Percentiles rank a stretch among this genome's conserved stretches.
These are phyloP conservation scores for Talaromyces rugulosus DNA, from an alignment of 2,329 filamentous ascomycete genomes.

Conservation along the genomic window DNA sequence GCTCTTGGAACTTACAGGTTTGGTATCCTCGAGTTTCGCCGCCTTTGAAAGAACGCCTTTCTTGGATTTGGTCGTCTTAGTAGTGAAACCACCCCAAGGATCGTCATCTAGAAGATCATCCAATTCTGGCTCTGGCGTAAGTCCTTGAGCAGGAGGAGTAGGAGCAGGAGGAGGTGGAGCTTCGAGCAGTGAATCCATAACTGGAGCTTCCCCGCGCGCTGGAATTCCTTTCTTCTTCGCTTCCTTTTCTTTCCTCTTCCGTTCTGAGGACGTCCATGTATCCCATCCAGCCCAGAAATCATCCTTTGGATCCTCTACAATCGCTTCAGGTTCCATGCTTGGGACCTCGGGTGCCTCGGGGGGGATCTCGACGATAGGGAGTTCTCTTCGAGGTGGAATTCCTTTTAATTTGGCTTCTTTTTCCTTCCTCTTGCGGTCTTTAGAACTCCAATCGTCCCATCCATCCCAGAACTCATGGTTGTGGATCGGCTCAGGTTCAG, in stretches of 20 bases:
- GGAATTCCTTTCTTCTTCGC: slow-evolving; percentile 14
- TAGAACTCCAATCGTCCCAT: slow-evolving; percentile 6
- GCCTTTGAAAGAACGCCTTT: slow-evolving; percentile 33
- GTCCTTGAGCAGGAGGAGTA: slow-evolving; percentile 43
- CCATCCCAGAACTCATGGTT: slow-evolving; percentile 12
- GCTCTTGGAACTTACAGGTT: slow-evolving; percentile 26
- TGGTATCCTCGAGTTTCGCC: slow-evolving; percentile 22
- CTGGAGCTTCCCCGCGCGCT: slow-evolving; percentile 1
- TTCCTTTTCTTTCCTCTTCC: slow-evolving; percentile 13
- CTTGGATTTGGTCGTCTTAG: slow-evolving; percentile 35
- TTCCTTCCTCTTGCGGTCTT: slow-evolving; percentile 10
- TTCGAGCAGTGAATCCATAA: slow-evolving; percentile 19
- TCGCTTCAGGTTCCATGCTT: slow-evolving; percentile 25
- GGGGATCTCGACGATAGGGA: slow-evolving; percentile 9
- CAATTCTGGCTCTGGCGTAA: slow-evolving; percentile 33
- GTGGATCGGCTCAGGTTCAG: slow-evolving; percentile 26
- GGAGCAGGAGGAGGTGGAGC: slow-evolving; percentile 47
- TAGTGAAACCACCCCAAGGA: slow-evolving; percentile 34
- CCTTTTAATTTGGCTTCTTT: slow-evolving; percentile 9
- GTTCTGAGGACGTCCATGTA: slow-evolving; percentile 10
- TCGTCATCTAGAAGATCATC: slow-evolving; percentile 29
- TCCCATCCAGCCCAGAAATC: slow-evolving; percentile 11
- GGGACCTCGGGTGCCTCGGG: slow-evolving; percentile 14
- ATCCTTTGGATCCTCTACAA: slow-evolving; percentile 18
- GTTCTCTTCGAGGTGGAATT: slow-evolving; percentile 11